Evolutionary conservation across 1,139 yeast genomes (phyloP).

Genomic region (Saccharomyces hybrid): DNA sequence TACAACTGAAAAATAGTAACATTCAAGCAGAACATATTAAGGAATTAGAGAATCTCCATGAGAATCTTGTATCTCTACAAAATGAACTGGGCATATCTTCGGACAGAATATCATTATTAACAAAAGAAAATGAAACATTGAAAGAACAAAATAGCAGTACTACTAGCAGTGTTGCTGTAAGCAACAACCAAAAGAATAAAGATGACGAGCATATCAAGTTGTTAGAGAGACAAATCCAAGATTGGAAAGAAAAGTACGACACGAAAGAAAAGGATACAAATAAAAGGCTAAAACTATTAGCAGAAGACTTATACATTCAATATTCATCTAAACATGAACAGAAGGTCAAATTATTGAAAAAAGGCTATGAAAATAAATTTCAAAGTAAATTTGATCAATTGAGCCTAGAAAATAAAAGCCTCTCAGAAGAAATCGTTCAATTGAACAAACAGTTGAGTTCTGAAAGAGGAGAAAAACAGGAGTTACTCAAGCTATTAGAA

Average conservation of each 20-base stretch:
- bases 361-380: conserved; percentile 32
- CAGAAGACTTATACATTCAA: conserved; percentile 61
- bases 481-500: conserved; percentile 47
- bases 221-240: conserved; percentile 26
- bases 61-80: conserved; percentile 31
- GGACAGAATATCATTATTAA: conserved; percentile 21
- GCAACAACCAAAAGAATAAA: conserved; percentile 1
- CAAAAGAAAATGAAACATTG: conserved; percentile 19
- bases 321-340: conserved; percentile 64
- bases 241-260: conserved; percentile 25
- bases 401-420: conserved; percentile 37
- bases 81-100: conserved; percentile 24
- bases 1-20: conserved; percentile 18
- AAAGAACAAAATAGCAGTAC: conserved; percentile 6
- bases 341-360: conserved; percentile 43
- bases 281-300: conserved; percentile 34
- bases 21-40: conserved; percentile 33
- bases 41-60: conserved; percentile 33
- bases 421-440: conserved; percentile 40
- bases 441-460: conserved; percentile 39
- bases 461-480: conserved; percentile 50
- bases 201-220: conserved; percentile 16
- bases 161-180: not conserved
- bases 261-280: too few relatives aligned
- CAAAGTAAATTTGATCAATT: conserved; percentile 38